Base-by-base conservation (phyloP, 108 stramenopile genomes). In the Nitzschia putrida region DNA sequence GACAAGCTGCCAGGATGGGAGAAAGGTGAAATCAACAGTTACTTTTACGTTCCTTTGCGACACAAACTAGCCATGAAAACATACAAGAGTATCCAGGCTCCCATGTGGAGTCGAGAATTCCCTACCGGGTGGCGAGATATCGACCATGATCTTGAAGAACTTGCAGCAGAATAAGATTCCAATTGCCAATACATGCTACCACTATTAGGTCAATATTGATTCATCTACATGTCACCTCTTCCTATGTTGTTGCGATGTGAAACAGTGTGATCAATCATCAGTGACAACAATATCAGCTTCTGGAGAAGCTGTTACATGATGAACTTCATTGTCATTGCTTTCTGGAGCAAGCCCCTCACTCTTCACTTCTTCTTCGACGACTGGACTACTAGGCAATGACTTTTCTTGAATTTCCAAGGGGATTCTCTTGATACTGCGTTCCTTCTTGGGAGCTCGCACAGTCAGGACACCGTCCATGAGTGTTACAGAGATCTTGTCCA, bases 61-160 rank as follows among this genome's bases (percentile, higher is more conserved):
- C 55, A 78, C 1, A 83, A 82, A 56, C 23, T 72, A 16, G 66
- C 66, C 9, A 83, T 94, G 69, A 73, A 74, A 43, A 23, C 80
- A 0, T 92, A 91, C 61, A 56, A 38, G 71, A 74, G 40, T 51
- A 66, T 73, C 18, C 25, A 64, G 34, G 29, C 38, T 26, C 77
- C 77, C 8, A 49, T 72, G 25, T 78, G 77, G 77, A 65, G 54
- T 6, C 37, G 72, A 37, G 72, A 79, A 39, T 81, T 81, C 50
- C 80, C 80, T 1, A 52, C 66, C 21, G 65, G 58, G 34, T 97
- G 96, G 96, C 71, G 87, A 41, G 86, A 94, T 59, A 87, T 97
- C 56, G 96, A 97, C 65, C 72, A 85, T 22, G 85, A 81, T 49
- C 65, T 92, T 16, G 47, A 49, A 18, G 2, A 18, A 34, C n/a